Conservation (phyloP, 1,284 basidiomycete species). For the Trichosporon ovoides region DNA sequence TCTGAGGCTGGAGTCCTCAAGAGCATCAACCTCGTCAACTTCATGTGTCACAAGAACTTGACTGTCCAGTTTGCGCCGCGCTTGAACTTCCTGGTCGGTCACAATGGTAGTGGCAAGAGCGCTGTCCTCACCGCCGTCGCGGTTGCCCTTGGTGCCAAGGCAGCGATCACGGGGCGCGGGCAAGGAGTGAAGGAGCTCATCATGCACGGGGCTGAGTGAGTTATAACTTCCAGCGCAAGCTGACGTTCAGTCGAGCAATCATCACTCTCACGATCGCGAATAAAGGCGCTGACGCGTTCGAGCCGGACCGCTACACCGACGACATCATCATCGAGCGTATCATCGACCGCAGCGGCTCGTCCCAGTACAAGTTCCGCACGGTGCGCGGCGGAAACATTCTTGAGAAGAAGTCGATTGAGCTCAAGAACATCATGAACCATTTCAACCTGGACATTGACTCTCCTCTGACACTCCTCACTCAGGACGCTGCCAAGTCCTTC, state of each 20-base stretch:
- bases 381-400: constrained; percentile 60
- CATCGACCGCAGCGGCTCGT: constrained; percentile 69
- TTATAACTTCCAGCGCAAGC: constrained; percentile 11
- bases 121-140: constrained; percentile 91
- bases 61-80: constrained; percentile 77
- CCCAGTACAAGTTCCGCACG: constrained; percentile 77
- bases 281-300: constrained; percentile 80
- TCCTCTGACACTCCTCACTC: constrained; percentile 88
- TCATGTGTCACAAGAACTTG: constrained; percentile 91
- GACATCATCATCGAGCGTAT: constrained; percentile 78
- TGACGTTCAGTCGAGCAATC: constrained; percentile 57
- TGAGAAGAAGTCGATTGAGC: constrained; percentile 75
- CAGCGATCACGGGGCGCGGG: constrained; percentile 79
- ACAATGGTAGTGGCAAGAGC: constrained; percentile 74
- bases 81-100: constrained; percentile 95
- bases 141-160: constrained; percentile 88
- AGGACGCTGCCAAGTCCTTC: constrained; percentile 80
- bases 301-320: constrained; percentile 72
- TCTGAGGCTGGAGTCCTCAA: constrained; percentile 85
- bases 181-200: constrained; percentile 83
- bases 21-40: constrained; percentile 78
- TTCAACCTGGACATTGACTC: constrained; percentile 94
- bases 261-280: constrained; percentile 81
- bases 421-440: constrained; percentile 81
- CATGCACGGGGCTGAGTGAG: constrained; percentile 73